These are phyloP conservation scores for Daldinia decipiens DNA, from an alignment of 495 filamentous ascomycete genomes.

Conservation along the genomic window DNA sequence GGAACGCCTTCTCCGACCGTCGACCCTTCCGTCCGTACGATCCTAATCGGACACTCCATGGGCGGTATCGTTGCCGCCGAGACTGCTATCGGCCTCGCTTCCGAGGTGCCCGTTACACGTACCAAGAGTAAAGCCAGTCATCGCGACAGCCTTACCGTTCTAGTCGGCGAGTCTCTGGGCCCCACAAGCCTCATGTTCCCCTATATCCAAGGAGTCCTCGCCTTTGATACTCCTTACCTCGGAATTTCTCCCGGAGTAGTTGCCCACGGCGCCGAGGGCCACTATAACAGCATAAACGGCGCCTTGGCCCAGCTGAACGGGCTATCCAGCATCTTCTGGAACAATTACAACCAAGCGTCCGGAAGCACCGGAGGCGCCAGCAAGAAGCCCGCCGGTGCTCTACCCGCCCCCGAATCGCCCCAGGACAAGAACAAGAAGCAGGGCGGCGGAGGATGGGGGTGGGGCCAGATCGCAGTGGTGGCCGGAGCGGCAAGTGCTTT, in stretches of 20 bases:
- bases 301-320: conserved; percentile 74
- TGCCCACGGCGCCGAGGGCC: conserved; percentile 86
- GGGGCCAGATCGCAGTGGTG: conserved; percentile 85
- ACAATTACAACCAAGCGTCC: conserved; percentile 54
- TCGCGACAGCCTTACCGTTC: conserved; percentile 38
- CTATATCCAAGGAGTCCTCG: conserved; percentile 83
- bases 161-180: conserved; percentile 36
- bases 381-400: conserved; percentile 44
- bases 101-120: conserved; percentile 70
- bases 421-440: conserved; percentile 51
- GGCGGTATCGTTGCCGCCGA: conserved; percentile 97
- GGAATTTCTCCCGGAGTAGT: conserved; percentile 90
- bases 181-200: conserved; percentile 68
- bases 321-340: conserved; percentile 69
- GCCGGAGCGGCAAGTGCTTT: conserved; percentile 84
- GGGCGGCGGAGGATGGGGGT: conserved; percentile 68
- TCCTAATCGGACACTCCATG: conserved; percentile 94
- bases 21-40: conserved; percentile 84
- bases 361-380: conserved; percentile 40
- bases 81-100: conserved; percentile 73
- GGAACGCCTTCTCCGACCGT: conserved; percentile 86
- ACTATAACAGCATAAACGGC: conserved; percentile 76
- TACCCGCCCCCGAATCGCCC: conserved; percentile 47
- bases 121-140: conserved; percentile 21
- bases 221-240: conserved; percentile 95